These are phyloP conservation scores for Globisporangium uncinulatum DNA, from an alignment of 352 stramenopile species.

Conservation along the genomic window DNA sequence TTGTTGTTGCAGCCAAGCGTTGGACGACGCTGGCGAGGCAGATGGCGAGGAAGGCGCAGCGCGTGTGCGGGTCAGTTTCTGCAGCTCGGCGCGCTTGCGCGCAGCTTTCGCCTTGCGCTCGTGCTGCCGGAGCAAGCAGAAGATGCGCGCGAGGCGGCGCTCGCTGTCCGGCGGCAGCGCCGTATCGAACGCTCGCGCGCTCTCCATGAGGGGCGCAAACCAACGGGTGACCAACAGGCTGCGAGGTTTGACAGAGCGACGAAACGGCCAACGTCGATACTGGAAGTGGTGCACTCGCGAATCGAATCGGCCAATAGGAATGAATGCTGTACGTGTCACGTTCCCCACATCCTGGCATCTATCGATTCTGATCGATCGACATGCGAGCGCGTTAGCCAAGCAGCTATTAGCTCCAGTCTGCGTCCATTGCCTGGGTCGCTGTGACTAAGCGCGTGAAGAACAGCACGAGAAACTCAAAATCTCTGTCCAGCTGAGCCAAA, in stretches of 20 bases:
- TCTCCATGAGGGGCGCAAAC: slow-evolving; percentile 11
- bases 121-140: slow-evolving; percentile 51
- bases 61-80: slow-evolving; percentile 13
- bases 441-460: too few relatives aligned
- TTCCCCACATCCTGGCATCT: too few relatives aligned
- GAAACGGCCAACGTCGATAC: neutral
- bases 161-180: slow-evolving; percentile 34
- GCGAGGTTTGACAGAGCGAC: neutral
- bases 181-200: slow-evolving; percentile 13
- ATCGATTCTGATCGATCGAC: too few relatives aligned
- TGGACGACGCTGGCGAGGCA: neutral
- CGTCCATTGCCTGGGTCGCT: too few relatives aligned
- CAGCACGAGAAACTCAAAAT: too few relatives aligned
- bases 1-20: neutral
- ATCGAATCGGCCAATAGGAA: too few relatives aligned
- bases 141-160: slow-evolving; percentile 40
- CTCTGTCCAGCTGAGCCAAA: too few relatives aligned
- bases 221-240: neutral
- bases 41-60: neutral
- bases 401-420: too few relatives aligned
- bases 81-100: slow-evolving; percentile 28
- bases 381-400: too few relatives aligned
- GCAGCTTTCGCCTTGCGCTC: slow-evolving; percentile 41
- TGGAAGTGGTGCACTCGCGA: neutral
- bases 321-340: too few relatives aligned